A percentile compares a stretch with the other conserved stretches of the same genome.
Evolutionary conservation across 2,329 filamentous ascomycete species (phyloP).

Genomic region (Ascochyta clinopodiicola): DNA sequence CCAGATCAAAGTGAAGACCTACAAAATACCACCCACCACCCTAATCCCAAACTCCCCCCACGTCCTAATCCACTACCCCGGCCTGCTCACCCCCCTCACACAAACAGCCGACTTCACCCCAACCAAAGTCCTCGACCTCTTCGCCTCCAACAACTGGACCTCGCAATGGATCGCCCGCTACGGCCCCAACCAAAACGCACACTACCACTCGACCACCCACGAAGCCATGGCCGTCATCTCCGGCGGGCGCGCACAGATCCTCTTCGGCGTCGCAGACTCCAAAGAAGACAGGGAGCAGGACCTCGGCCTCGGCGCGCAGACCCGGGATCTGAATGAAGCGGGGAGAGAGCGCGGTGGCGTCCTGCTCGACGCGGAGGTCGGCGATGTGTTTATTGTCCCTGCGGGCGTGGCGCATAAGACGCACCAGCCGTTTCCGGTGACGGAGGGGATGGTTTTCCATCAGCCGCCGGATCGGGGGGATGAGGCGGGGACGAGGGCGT

Average conservation of each 20-base stretch:
- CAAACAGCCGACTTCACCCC: slow-evolving; percentile 26
- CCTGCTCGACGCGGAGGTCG: slow-evolving; percentile 55
- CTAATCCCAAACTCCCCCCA: slow-evolving; percentile 52
- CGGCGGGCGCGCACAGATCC: slow-evolving; percentile 58
- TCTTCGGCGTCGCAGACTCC: slow-evolving; percentile 61
- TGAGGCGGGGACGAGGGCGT: slow-evolving; percentile 41
- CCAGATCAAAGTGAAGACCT: slow-evolving; percentile 11
- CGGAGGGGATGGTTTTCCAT: slow-evolving; percentile 49
- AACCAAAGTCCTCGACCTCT: slow-evolving; percentile 52
- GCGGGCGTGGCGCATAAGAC: slow-evolving; percentile 65
- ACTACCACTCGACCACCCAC: slow-evolving; percentile 64
- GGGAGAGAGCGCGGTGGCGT: slow-evolving; percentile 57
- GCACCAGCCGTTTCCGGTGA: slow-evolving; percentile 50
- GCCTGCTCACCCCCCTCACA: slow-evolving; percentile 41
- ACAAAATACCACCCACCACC: slow-evolving; percentile 31
- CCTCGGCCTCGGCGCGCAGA: slow-evolving; percentile 15
- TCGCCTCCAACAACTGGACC: slow-evolving; percentile 59
- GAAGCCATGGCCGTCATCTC: slow-evolving; percentile 66
- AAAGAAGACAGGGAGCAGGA: slow-evolving; percentile 16
- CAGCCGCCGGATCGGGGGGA: slow-evolving; percentile 50
- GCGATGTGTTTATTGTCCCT: slow-evolving; percentile 66
- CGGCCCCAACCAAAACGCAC: slow-evolving; percentile 60
- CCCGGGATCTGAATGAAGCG: slow-evolving; percentile 50
- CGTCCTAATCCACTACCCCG: slow-evolving; percentile 61
- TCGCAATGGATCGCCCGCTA: slow-evolving; percentile 66